Evolutionary conservation across 495 filamentous ascomycete genomes (phyloP).

Genomic region (Neurospora sp.): DNA sequence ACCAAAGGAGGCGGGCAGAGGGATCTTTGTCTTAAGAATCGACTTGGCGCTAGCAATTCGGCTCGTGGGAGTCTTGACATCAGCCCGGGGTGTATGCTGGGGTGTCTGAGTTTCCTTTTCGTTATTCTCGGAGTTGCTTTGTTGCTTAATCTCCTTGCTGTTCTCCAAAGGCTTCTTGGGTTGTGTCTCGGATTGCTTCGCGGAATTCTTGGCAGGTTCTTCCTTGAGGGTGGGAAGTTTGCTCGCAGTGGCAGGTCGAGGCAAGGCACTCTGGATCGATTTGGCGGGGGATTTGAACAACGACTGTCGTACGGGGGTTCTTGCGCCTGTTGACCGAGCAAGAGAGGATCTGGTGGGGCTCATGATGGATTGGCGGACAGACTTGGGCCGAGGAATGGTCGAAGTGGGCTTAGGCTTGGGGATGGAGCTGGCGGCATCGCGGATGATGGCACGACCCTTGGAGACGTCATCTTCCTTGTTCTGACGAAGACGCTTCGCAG

Average conservation of each 20-base stretch:
- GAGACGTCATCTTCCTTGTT: constrained; percentile 49
- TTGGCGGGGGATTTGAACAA: constrained; percentile 28
- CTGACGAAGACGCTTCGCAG: constrained; percentile 58
- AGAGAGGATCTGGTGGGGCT: constrained; percentile 77
- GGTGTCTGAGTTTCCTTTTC: constrained; percentile 7
- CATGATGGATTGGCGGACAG: constrained; percentile 44
- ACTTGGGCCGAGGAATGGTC: constrained; percentile 30
- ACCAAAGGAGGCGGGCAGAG: constrained; percentile 21
- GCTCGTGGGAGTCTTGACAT: constrained; percentile 27
- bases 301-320: constrained; percentile 28
- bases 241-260: constrained; percentile 30
- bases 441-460: constrained; percentile 39
- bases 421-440: constrained; percentile 32
- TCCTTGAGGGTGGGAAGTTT: constrained; percentile 10
- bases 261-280: constrained; percentile 19
- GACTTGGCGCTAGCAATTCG: constrained; percentile 41
- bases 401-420: constrained; percentile 33
- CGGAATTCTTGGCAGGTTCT: constrained; percentile 9
- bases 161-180: constrained; percentile 5
- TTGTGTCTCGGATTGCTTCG: not conserved
- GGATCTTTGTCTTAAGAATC: constrained; percentile 31
- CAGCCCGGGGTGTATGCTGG: constrained; percentile 8
- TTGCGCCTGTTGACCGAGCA: constrained; percentile 52
- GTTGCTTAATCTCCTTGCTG: not conserved
- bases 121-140: not conserved